These are phyloP conservation scores for Sporothrix dimorphospora DNA, from an alignment of 2,329 filamentous ascomycete species.

Conservation along the genomic window DNA sequence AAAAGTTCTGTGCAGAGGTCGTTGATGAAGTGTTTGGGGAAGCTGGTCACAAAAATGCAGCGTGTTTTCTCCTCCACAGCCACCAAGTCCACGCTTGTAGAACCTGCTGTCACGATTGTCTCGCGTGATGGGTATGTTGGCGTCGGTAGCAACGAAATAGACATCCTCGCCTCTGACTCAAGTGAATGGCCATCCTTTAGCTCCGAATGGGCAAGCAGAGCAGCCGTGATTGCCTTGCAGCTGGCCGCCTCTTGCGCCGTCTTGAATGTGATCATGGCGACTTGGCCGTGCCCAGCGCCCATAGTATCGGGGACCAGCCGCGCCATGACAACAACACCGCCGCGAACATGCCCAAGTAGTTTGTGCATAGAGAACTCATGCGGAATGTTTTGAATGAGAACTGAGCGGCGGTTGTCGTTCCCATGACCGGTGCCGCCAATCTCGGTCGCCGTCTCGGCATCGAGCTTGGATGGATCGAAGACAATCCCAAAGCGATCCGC, in stretches of 20 bases:
- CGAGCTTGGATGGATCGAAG: constrained; percentile 27
- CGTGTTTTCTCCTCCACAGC: constrained; percentile 22
- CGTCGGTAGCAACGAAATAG: constrained; percentile 19
- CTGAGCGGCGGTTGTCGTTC: constrained; percentile 24
- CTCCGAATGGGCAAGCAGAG: neutral
- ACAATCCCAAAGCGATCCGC: constrained; percentile 26
- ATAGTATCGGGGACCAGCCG: constrained; percentile 20
- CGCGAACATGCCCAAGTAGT: constrained; percentile 30
- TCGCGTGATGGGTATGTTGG: constrained; percentile 31
- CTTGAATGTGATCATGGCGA: constrained; percentile 30
- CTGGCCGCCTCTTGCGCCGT: constrained; percentile 26
- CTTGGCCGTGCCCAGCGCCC: constrained; percentile 13
- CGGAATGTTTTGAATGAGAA: constrained; percentile 31
- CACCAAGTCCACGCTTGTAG: neutral
- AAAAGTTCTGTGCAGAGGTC: constrained; percentile 31
- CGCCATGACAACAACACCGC: constrained; percentile 28
- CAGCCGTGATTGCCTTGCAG: neutral
- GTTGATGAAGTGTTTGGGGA: constrained; percentile 28
- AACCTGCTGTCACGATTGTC: neutral
- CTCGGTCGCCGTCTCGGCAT: neutral
- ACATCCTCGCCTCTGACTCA: neutral
- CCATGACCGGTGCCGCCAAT: neutral
- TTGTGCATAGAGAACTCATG: constrained; percentile 26
- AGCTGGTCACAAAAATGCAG: constrained; percentile 28
- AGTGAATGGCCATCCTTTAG: neutral